phyloP scores from a whole-genome alignment of 176 grass and related monocot genomes.

The Oryza coarctata region DNA sequence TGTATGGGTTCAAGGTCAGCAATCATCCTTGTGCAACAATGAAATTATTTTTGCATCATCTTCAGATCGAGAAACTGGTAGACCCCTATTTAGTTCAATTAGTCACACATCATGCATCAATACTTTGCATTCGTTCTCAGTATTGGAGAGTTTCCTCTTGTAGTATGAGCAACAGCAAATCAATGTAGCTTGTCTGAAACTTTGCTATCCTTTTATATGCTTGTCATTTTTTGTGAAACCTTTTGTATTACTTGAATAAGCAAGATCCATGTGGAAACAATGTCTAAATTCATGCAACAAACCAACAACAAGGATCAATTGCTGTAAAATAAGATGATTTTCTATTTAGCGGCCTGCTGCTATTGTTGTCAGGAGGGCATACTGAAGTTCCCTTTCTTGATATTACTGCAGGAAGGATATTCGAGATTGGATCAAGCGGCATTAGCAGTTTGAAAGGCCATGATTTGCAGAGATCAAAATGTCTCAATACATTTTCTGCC shows the following conservation, averaged over 20 bases:
- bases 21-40: conserved; percentile 1
- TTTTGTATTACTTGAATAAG: background rate
- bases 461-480: conserved; percentile 55
- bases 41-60: background rate
- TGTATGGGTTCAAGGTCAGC: conserved; percentile 93
- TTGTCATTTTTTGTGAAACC: background rate
- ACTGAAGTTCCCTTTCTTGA: background rate
- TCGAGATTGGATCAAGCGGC: conserved; percentile 83
- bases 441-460: conserved; percentile 88
- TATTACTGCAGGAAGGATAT: conserved; percentile 69
- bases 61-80: background rate
- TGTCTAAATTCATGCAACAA: background rate
- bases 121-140: background rate
- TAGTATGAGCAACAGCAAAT: background rate
- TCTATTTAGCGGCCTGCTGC: background rate
- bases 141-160: background rate
- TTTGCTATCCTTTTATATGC: background rate
- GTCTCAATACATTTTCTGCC: conserved; percentile 67
- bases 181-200: conserved; percentile 13
- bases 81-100: background rate
- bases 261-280: background rate
- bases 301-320: background rate
- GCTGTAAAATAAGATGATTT: background rate
- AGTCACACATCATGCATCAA: background rate
- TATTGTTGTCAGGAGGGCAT: background rate